Evolutionary conservation across 163 green algal species (phyloP).

Genomic region (Volvox carteri): DNA sequence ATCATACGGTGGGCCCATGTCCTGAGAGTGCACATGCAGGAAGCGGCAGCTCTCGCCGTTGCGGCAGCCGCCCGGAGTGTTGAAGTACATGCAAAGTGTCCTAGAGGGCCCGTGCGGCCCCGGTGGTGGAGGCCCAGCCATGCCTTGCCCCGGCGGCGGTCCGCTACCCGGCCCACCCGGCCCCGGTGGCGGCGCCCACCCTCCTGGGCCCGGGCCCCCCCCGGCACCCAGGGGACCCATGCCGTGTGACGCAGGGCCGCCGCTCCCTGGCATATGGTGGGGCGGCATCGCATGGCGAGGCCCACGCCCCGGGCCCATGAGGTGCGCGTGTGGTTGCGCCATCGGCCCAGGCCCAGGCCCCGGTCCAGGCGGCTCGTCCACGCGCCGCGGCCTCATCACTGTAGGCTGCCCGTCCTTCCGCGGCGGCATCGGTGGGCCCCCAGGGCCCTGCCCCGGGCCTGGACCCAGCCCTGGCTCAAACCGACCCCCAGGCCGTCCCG

Average conservation of each 20-base stretch:
- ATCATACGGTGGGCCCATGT: not conserved
- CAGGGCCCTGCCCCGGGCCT: not conserved
- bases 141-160: not conserved
- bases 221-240: slow-evolving; percentile 5
- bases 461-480: not conserved
- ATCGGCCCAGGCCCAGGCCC: not conserved
- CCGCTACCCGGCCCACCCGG: not conserved
- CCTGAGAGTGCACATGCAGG: slow-evolving; percentile 38
- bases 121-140: slow-evolving; percentile 4
- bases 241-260: not conserved
- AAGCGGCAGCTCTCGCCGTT: slow-evolving; percentile 54
- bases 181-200: not conserved
- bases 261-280: slow-evolving; percentile 1
- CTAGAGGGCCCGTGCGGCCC: not conserved
- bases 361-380: not conserved
- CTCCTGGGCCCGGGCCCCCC: not conserved
- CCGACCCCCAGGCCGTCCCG: slow-evolving; percentile 10
- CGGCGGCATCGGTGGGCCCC: not conserved
- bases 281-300: not conserved
- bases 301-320: not conserved
- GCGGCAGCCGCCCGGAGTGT: slow-evolving; percentile 40
- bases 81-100: slow-evolving; percentile 51
- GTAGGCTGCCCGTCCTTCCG: slow-evolving; percentile 19
- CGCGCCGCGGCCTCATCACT: slow-evolving; percentile 7
- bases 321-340: slow-evolving; percentile 10